phyloP scores from a whole-genome alignment of 768 basidiomycete species.

The Tulasnella calospora region DNA sequence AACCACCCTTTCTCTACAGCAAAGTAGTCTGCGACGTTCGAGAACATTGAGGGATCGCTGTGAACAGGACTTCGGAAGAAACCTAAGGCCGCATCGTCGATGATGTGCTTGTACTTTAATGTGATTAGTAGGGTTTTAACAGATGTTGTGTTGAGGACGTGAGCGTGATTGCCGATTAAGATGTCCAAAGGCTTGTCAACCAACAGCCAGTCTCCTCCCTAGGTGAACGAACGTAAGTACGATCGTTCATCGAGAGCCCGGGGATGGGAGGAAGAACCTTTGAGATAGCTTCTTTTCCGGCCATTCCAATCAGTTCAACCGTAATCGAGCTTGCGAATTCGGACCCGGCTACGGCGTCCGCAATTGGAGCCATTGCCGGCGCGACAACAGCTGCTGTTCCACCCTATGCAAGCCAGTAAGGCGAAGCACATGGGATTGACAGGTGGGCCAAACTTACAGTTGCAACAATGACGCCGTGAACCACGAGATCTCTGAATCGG shows the following conservation, averaged over 20 bases:
- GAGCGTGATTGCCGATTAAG: slow-evolving; percentile 50
- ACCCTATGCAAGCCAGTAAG: slow-evolving; percentile 33
- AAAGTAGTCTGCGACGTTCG: slow-evolving; percentile 58
- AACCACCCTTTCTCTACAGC: slow-evolving; percentile 65
- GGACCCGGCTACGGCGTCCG: slow-evolving; percentile 46
- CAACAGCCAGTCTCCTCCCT: slow-evolving; percentile 45
- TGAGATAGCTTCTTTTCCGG: slow-evolving; percentile 50
- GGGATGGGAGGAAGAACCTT: slow-evolving; percentile 34
- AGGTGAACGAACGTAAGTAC: neutral
- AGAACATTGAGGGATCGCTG: slow-evolving; percentile 56
- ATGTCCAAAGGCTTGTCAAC: slow-evolving; percentile 44
- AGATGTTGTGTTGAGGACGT: slow-evolving; percentile 52
- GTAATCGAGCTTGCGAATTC: slow-evolving; percentile 55
- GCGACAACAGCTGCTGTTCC: slow-evolving; percentile 45
- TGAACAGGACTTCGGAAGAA: slow-evolving; percentile 60
- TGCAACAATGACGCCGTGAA: slow-evolving; percentile 56
- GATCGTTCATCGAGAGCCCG: neutral
- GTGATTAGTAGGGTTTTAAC: slow-evolving; percentile 57
- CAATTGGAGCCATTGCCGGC: slow-evolving; percentile 52
- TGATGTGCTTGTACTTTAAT: slow-evolving; percentile 37
- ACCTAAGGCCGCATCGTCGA: slow-evolving; percentile 11
- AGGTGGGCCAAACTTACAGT: slow-evolving; percentile 43
- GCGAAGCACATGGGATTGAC: slow-evolving; percentile 30
- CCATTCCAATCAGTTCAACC: slow-evolving; percentile 52
- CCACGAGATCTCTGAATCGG: slow-evolving; percentile 56